phyloP scores from a whole-genome alignment of 106 monocot genomes.

The Triglochin maritima region DNA sequence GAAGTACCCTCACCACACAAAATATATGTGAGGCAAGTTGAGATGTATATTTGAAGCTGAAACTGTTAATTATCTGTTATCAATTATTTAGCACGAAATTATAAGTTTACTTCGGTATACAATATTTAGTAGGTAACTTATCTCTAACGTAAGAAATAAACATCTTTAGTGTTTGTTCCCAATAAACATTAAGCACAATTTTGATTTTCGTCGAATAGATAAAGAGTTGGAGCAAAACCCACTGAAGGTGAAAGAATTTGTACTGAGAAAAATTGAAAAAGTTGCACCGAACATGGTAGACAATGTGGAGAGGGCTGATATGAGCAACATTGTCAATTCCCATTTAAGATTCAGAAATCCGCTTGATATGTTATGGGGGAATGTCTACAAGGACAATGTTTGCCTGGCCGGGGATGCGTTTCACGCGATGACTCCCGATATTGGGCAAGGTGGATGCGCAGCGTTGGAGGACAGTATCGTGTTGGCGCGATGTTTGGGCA shows the following conservation, averaged over 20 bases:
- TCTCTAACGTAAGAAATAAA: too few relatives aligned
- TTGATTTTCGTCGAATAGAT: too few relatives aligned
- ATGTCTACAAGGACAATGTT: slow-evolving; percentile 34
- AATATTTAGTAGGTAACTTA: too few relatives aligned
- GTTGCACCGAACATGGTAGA: slow-evolving; percentile 24
- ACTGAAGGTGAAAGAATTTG: slow-evolving; percentile 11
- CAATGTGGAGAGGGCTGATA: slow-evolving; percentile 16
- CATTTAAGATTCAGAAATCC: slow-evolving; percentile 46
- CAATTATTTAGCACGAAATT: too few relatives aligned
- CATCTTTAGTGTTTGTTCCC: too few relatives aligned
- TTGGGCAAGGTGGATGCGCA: slow-evolving; percentile 71
- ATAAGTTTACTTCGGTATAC: too few relatives aligned
- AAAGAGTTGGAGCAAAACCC: slow-evolving; percentile 3
- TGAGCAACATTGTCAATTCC: slow-evolving; percentile 7
- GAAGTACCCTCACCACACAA: too few relatives aligned
- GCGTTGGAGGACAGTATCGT: slow-evolving; percentile 66
- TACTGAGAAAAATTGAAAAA: slow-evolving; percentile 22
- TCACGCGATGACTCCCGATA: slow-evolving; percentile 79
- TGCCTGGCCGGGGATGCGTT: slow-evolving; percentile 69
- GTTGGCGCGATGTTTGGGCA: slow-evolving; percentile 45
- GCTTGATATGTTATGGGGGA: slow-evolving; percentile 31
- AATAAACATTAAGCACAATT: too few relatives aligned
- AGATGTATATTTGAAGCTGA: too few relatives aligned
- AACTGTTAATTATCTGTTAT: too few relatives aligned
- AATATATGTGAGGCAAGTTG: too few relatives aligned